Conservation (phyloP, 805 yeast genomes). For the Nakazawaea wickerhamii region DNA sequence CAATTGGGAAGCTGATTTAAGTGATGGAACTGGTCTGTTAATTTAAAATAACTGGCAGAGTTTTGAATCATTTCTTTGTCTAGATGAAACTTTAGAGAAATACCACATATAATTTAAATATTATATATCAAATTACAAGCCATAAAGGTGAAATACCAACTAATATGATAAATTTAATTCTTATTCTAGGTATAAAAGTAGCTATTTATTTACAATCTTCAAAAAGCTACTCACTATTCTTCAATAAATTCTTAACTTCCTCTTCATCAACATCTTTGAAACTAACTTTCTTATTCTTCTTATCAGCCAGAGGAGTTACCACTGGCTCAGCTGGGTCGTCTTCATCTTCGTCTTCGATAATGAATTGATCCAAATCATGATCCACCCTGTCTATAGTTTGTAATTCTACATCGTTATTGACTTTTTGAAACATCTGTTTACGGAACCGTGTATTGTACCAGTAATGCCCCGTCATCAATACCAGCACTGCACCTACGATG, state of each 20-base stretch:
- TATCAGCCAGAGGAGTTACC: no score
- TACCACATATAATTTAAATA: no score
- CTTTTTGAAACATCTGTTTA: not conserved
- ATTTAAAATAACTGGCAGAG: no score
- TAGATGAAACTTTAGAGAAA: no score
- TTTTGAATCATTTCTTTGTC: no score
- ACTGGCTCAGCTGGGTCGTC: not conserved
- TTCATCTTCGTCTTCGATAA: slow-evolving; percentile 9
- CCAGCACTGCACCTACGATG: not conserved
- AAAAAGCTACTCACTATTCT: not conserved
- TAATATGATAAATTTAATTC: no score
- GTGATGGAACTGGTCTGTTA: no score
- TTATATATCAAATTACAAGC: no score
- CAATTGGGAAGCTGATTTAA: no score
- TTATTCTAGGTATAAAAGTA: no score
- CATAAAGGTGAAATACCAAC: no score
- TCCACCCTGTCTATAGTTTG: not conserved
- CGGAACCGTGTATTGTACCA: not conserved
- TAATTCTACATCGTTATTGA: slow-evolving; percentile 7
- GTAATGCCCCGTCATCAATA: slow-evolving; percentile 1
- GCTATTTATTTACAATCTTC: not conserved
- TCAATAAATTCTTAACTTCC: slow-evolving; percentile 7
- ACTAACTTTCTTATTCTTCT: slow-evolving; percentile 6
- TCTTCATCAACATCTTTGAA: slow-evolving; percentile 9
- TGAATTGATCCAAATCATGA: slow-evolving; percentile 7